phyloP scores from a whole-genome alignment of 148 eudicot species.

The Vaccinium myrtillus region DNA sequence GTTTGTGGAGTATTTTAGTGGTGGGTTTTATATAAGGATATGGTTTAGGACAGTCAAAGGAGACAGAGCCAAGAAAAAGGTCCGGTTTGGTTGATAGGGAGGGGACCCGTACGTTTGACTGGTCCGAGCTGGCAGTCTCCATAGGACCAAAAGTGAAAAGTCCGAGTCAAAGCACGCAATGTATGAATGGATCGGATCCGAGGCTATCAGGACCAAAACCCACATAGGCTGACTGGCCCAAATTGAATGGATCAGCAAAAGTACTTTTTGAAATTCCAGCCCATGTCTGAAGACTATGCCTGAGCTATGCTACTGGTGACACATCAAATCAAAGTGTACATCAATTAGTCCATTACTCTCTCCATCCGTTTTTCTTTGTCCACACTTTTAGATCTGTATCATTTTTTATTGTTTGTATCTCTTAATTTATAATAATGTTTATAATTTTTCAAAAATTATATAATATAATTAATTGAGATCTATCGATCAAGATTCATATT shows the following conservation, averaged over 20 bases:
- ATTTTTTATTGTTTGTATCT: too few relatives aligned
- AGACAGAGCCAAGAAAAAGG: background rate
- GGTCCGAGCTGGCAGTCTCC: background rate
- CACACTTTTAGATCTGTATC: too few relatives aligned
- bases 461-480: too few relatives aligned
- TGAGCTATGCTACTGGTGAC: too few relatives aligned
- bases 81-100: background rate
- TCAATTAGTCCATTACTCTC: too few relatives aligned
- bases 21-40: background rate
- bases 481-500: too few relatives aligned
- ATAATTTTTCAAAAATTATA: too few relatives aligned
- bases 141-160: background rate
- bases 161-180: constrained; percentile 1
- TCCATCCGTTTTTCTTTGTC: too few relatives aligned
- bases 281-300: too few relatives aligned
- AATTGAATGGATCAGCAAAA: background rate
- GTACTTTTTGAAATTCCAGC: too few relatives aligned
- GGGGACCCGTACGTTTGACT: background rate
- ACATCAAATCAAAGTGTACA: too few relatives aligned
- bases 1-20: background rate
- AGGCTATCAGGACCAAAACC: background rate
- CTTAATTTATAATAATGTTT: too few relatives aligned
- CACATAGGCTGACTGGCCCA: background rate
- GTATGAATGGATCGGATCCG: background rate
- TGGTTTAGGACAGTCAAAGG: background rate